Evolutionary conservation across 345 rosid species (phyloP).

Genomic region (Noccaea bulbosa): DNA sequence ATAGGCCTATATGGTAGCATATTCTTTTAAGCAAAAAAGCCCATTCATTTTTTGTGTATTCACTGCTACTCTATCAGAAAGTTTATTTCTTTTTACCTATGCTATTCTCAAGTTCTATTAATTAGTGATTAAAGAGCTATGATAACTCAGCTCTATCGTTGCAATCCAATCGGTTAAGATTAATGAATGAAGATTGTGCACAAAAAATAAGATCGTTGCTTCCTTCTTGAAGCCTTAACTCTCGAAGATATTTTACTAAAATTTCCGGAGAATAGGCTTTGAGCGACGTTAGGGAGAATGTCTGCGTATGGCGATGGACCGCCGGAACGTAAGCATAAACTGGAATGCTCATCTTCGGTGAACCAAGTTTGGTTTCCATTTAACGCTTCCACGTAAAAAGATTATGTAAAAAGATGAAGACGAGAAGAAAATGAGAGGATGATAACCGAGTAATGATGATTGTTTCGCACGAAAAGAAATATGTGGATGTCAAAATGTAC

Average conservation of each 20-base stretch:
- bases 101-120: too few relatives aligned
- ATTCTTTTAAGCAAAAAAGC: background rate
- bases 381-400: background rate
- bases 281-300: background rate
- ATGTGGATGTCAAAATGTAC: conserved; percentile 34
- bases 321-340: background rate
- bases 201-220: background rate
- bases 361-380: background rate
- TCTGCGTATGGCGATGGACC: background rate
- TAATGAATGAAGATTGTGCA: too few relatives aligned
- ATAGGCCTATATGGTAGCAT: background rate
- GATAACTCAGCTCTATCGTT: too few relatives aligned
- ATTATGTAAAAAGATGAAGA: background rate
- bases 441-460: conserved; percentile 31
- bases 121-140: too few relatives aligned
- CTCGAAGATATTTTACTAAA: background rate
- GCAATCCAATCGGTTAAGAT: too few relatives aligned
- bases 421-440: background rate
- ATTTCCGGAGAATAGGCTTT: background rate
- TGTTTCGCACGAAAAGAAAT: conserved; percentile 31
- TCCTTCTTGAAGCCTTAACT: conserved; percentile 5
- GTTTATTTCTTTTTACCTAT: too few relatives aligned
- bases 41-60: background rate
- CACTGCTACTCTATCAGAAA: too few relatives aligned
- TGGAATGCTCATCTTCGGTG: background rate